These are phyloP conservation scores for Delitschia confertaspora DNA, from an alignment of 495 filamentous ascomycete species.

Conservation along the genomic window DNA sequence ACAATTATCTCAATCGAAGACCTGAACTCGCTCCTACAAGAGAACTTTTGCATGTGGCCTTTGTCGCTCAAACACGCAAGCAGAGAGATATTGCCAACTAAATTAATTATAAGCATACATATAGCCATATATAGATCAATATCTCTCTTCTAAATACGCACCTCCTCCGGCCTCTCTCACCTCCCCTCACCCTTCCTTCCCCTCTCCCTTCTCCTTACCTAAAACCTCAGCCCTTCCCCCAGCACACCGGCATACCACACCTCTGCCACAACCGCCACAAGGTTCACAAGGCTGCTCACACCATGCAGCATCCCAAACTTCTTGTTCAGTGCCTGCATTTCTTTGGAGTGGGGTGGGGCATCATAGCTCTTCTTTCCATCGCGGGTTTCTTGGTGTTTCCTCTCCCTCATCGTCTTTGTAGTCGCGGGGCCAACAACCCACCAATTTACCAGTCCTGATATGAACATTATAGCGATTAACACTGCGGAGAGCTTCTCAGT, in stretches of 20 bases:
- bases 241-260: slow-evolving; percentile 66
- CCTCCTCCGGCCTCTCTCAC: no score
- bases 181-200: no score
- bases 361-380: slow-evolving; percentile 84
- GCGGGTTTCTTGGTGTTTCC: slow-evolving; percentile 67
- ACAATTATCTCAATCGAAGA: no score
- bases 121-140: no score
- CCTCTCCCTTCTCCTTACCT: neutral
- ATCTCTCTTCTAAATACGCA: no score
- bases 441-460: slow-evolving; percentile 57
- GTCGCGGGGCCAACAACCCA: slow-evolving; percentile 62
- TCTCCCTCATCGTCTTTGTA: slow-evolving; percentile 58
- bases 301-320: slow-evolving; percentile 73
- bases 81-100: no score
- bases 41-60: no score
- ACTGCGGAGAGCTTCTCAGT: neutral
- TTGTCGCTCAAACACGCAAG: no score
- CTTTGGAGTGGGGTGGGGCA: slow-evolving; percentile 59
- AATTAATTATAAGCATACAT: no score
- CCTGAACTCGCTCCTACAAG: no score
- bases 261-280: slow-evolving; percentile 56
- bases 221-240: slow-evolving; percentile 13
- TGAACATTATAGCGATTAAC: slow-evolving; percentile 51
- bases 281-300: slow-evolving; percentile 61
- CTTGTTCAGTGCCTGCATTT: slow-evolving; percentile 76